Percentiles rank a stretch among this genome's conserved stretches.
These are phyloP conservation scores for Cyclaneusma minus DNA, from an alignment of 2,329 filamentous ascomycete genomes.

Conservation along the genomic window DNA sequence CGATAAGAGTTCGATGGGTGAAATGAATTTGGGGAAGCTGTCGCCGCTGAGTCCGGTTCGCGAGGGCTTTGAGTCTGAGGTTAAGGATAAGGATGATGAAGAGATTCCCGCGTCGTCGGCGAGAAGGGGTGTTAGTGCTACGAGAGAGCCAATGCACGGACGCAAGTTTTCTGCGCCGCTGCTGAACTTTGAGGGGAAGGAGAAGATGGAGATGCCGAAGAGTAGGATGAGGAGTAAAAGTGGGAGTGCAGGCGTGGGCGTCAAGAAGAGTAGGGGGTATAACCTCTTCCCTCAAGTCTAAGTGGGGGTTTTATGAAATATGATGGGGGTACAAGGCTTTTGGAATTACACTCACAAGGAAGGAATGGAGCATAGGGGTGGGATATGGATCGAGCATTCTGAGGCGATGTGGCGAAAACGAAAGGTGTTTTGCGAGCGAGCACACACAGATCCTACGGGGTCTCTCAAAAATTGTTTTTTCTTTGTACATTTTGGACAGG, in stretches of 20 bases:
- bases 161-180: conserved; percentile 16
- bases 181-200: conserved; percentile 6
- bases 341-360: conserved; percentile 1
- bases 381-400: too few relatives aligned
- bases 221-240: conserved; percentile 12
- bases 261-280: conserved; percentile 14
- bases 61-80: conserved; percentile 10
- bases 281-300: conserved; percentile 14
- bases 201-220: too few relatives aligned
- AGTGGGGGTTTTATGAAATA: background rate
- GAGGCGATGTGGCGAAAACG: too few relatives aligned
- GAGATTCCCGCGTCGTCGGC: conserved; percentile 2
- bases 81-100: too few relatives aligned
- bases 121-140: conserved; percentile 1
- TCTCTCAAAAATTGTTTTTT: background rate
- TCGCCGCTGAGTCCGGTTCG: conserved; percentile 13
- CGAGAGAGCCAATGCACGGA: conserved; percentile 8
- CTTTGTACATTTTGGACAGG: background rate
- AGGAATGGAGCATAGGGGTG: background rate
- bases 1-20: too few relatives aligned
- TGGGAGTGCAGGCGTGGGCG: conserved; percentile 4
- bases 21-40: too few relatives aligned
- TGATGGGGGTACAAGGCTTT: background rate
- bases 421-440: too few relatives aligned
- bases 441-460: too few relatives aligned